These are phyloP conservation scores for Cercospora sp. DNA, from an alignment of 2,329 filamentous ascomycete species.

Conservation along the genomic window DNA sequence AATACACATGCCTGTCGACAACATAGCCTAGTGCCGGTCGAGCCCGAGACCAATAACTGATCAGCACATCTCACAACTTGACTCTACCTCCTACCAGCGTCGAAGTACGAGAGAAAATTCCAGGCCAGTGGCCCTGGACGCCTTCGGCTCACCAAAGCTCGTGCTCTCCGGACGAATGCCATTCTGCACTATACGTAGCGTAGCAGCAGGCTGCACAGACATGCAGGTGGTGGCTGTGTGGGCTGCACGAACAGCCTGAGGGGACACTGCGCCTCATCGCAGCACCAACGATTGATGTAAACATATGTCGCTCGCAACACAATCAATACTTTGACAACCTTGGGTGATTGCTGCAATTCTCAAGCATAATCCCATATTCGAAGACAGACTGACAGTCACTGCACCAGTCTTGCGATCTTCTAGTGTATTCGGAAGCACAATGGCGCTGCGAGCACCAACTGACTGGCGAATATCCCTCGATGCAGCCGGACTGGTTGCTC, in stretches of 20 bases:
- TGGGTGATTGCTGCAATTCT: background rate
- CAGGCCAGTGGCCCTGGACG: no score
- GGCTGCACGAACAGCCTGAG: background rate
- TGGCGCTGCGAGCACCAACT: background rate
- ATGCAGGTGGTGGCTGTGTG: background rate
- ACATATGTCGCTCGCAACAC: background rate
- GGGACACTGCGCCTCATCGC: background rate
- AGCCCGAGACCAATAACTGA: no score
- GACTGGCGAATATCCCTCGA: slow-evolving; percentile 16
- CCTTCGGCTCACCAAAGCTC: no score
- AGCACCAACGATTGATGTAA: background rate
- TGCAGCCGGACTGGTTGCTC: slow-evolving; percentile 58
- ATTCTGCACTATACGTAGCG: background rate
- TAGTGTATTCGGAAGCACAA: background rate
- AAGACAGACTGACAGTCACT: background rate
- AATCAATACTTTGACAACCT: no score
- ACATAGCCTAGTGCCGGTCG: no score
- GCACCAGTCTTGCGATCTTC: no score
- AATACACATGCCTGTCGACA: no score
- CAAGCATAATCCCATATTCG: background rate
- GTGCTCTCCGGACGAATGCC: no score
- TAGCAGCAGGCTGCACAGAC: background rate
- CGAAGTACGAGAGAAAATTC: no score
- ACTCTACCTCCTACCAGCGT: no score
- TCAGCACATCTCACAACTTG: no score